Percentiles rank a stretch among this genome's conserved stretches.
Evolutionary conservation across 2,329 filamentous ascomycete genomes (phyloP).

Genomic region (Arachnomyces sp.): DNA sequence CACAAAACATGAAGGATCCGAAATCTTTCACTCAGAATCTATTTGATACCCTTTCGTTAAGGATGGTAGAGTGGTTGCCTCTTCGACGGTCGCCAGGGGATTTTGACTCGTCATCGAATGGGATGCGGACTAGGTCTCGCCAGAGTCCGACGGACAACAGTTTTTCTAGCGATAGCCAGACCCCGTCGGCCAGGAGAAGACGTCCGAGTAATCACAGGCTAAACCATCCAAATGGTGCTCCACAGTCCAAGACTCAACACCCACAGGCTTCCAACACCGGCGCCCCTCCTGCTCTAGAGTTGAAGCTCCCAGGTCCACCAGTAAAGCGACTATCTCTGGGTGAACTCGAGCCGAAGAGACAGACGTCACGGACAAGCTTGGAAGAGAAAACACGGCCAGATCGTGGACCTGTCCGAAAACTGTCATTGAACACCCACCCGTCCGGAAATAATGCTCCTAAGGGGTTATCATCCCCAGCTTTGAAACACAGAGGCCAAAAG

Average conservation of each 20-base stretch:
- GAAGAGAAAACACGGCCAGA: conserved; percentile 27
- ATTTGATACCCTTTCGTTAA: conserved; percentile 39
- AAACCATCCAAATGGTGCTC: neutral
- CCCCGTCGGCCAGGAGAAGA: neutral
- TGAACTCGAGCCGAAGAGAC: conserved; percentile 30
- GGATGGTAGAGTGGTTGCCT: conserved; percentile 41
- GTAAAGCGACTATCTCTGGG: conserved; percentile 32
- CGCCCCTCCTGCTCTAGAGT: conserved; percentile 26
- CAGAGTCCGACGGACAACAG: too few relatives aligned
- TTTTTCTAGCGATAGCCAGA: too few relatives aligned
- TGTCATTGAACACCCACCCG: conserved; percentile 24
- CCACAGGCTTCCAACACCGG: conserved; percentile 20
- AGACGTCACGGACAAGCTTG: conserved; percentile 21
- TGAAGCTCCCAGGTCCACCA: conserved; percentile 30
- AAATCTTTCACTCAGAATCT: conserved; percentile 56
- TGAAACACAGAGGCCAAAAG: conserved; percentile 33
- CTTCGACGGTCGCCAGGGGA: conserved; percentile 24
- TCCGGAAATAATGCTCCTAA: conserved; percentile 17
- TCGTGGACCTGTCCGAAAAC: conserved; percentile 23
- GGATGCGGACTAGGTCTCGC: too few relatives aligned
- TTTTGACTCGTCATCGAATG: conserved; percentile 8
- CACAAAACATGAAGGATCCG: conserved; percentile 42
- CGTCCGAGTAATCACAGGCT: conserved; percentile 4
- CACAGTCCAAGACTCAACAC: conserved; percentile 2
- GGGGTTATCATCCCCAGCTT: conserved; percentile 30